A percentile compares a stretch with the other conserved stretches of the same genome.
phyloP scores from a whole-genome alignment of 495 filamentous ascomycete species.

The Aspergillus mulundensis region DNA sequence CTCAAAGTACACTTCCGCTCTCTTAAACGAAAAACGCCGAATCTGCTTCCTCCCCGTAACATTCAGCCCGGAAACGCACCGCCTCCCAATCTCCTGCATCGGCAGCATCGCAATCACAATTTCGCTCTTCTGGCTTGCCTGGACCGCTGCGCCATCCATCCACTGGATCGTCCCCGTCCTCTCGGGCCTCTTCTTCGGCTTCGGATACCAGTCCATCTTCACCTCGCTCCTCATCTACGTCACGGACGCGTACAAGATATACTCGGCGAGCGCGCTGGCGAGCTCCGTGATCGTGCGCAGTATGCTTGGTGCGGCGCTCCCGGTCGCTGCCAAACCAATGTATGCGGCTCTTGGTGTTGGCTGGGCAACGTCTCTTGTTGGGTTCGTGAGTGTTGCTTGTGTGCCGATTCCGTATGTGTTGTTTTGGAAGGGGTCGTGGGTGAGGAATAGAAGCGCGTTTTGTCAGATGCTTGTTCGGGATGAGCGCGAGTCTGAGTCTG shows the following conservation, averaged over 20 bases:
- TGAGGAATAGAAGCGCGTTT: conserved; percentile 38
- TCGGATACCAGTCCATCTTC: conserved; percentile 64
- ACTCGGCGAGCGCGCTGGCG: conserved; percentile 64
- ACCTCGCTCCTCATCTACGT: conserved; percentile 71
- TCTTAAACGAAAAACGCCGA: conserved; percentile 23
- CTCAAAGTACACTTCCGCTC: conserved; percentile 42
- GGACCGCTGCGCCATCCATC: conserved; percentile 52
- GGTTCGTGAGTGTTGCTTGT: conserved; percentile 39
- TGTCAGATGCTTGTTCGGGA: conserved; percentile 33
- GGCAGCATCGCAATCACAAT: conserved; percentile 60
- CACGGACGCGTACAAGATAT: conserved; percentile 71
- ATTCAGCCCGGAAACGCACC: conserved; percentile 53
- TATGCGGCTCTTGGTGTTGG: conserved; percentile 37
- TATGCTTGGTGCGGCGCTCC: conserved; percentile 56
- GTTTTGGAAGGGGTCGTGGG: conserved; percentile 30
- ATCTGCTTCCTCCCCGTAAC: conserved; percentile 29
- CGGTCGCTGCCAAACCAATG: conserved; percentile 40
- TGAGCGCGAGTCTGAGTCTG: conserved; percentile 6
- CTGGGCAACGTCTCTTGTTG: conserved; percentile 46
- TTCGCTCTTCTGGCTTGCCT: conserved; percentile 70
- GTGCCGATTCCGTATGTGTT: conserved; percentile 41
- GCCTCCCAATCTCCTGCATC: conserved; percentile 64
- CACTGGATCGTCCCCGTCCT: conserved; percentile 63
- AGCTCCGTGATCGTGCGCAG: conserved; percentile 57
- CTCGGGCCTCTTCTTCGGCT: conserved; percentile 63